phyloP scores from a whole-genome alignment of 768 basidiomycete species.

The Pisolithus orientalis region DNA sequence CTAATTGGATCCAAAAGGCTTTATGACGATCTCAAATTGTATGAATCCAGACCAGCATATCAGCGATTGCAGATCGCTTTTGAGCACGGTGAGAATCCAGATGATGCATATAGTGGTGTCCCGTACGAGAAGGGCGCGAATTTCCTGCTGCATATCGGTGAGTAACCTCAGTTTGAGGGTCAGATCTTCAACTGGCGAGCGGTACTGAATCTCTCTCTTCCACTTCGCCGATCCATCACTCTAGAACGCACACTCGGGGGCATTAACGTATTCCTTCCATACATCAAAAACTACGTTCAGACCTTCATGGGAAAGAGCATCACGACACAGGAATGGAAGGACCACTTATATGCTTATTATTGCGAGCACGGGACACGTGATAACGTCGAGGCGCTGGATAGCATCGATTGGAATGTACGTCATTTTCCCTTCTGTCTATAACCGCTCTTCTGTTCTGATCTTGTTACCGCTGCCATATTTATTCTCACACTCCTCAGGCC shows the following conservation, averaged over 20 bases:
- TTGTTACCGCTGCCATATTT: not conserved
- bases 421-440: not conserved
- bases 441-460: not conserved
- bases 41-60: slow-evolving; percentile 55
- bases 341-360: slow-evolving; percentile 71
- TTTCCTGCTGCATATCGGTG: slow-evolving; percentile 79
- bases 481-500: slow-evolving; percentile 33
- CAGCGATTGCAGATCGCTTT: slow-evolving; percentile 77
- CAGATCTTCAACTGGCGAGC: not conserved
- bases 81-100: slow-evolving; percentile 66
- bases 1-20: slow-evolving; percentile 70
- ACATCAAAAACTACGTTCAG: slow-evolving; percentile 74
- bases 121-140: slow-evolving; percentile 91
- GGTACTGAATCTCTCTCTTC: not conserved
- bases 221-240: not conserved
- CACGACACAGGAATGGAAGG: slow-evolving; percentile 79
- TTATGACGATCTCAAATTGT: slow-evolving; percentile 58
- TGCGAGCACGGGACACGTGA: slow-evolving; percentile 45
- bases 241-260: slow-evolving; percentile 73
- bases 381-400: slow-evolving; percentile 59
- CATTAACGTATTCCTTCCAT: slow-evolving; percentile 67
- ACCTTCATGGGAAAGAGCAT: slow-evolving; percentile 82
- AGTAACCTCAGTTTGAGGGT: slow-evolving; percentile 5
- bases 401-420: slow-evolving; percentile 73
- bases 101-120: slow-evolving; percentile 67